A percentile compares a stretch with the other conserved stretches of the same genome.
Evolutionary conservation across 1,139 yeast species (phyloP).

Genomic region (Pichia sp.): DNA sequence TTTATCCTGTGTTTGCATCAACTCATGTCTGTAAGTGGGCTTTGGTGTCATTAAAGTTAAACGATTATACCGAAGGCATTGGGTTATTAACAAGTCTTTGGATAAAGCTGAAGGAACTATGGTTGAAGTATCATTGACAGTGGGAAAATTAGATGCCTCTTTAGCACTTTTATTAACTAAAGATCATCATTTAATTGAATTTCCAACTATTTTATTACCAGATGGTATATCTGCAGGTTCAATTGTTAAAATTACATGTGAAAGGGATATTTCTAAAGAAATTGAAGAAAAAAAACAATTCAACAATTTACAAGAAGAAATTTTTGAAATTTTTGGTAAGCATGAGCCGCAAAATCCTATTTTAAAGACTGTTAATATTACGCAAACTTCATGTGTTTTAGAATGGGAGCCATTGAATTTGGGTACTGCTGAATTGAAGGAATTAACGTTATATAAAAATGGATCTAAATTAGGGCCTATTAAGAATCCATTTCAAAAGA

Average conservation of each 20-base stretch:
- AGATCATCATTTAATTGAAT: constrained; percentile 92
- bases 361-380: constrained; percentile 67
- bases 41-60: neutral
- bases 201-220: constrained; percentile 89
- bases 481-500: constrained; percentile 75
- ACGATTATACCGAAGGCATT: no score
- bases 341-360: constrained; percentile 67
- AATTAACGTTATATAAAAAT: constrained; percentile 73
- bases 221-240: constrained; percentile 91
- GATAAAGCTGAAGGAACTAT: constrained; percentile 28
- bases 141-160: constrained; percentile 93
- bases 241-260: constrained; percentile 81
- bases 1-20: no score
- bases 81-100: no score
- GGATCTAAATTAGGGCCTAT: constrained; percentile 75
- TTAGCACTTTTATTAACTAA: constrained; percentile 83
- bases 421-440: constrained; percentile 77
- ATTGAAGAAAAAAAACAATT: constrained; percentile 53
- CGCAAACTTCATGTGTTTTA: constrained; percentile 91
- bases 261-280: constrained; percentile 71
- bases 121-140: constrained; percentile 89
- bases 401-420: constrained; percentile 87
- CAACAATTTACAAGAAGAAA: constrained; percentile 63
- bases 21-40: neutral
- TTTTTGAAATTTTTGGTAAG: constrained; percentile 66